Conservation (phyloP, 352 stramenopile species). For the Phytopythium vexans region DNA sequence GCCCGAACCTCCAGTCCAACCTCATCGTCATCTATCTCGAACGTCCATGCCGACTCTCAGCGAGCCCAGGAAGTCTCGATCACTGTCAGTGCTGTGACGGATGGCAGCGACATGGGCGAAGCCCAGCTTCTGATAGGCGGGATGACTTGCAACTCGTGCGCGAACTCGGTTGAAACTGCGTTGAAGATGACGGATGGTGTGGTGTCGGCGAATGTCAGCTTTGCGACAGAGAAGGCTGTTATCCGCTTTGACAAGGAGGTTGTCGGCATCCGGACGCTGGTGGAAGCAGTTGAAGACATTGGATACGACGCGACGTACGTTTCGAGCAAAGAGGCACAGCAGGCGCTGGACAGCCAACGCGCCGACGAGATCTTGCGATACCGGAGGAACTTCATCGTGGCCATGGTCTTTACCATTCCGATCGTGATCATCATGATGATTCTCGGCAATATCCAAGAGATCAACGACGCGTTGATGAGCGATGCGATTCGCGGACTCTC, state of each 20-base stretch:
- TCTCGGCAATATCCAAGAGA: constrained; percentile 64
- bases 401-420: constrained; percentile 91
- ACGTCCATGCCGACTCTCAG: too few relatives aligned
- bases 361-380: constrained; percentile 78
- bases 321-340: constrained; percentile 61
- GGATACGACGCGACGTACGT: constrained; percentile 87
- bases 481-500: constrained; percentile 57
- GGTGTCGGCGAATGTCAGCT: constrained; percentile 73
- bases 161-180: constrained; percentile 88
- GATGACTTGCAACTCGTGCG: constrained; percentile 93
- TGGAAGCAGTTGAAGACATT: constrained; percentile 88
- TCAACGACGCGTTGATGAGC: constrained; percentile 48
- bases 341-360: constrained; percentile 80
- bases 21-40: background rate
- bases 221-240: constrained; percentile 83
- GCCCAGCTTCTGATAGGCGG: constrained; percentile 71
- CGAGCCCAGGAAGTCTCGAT: constrained; percentile 28
- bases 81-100: constrained; percentile 20
- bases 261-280: constrained; percentile 74
- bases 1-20: background rate
- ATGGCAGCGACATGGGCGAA: constrained; percentile 55
- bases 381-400: constrained; percentile 81
- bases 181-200: constrained; percentile 78
- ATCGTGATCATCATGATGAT: constrained; percentile 93
- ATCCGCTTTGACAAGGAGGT: constrained; percentile 76